Base-by-base conservation (phyloP, 2,329 filamentous ascomycete genomes). In the Monilinia laxa region DNA sequence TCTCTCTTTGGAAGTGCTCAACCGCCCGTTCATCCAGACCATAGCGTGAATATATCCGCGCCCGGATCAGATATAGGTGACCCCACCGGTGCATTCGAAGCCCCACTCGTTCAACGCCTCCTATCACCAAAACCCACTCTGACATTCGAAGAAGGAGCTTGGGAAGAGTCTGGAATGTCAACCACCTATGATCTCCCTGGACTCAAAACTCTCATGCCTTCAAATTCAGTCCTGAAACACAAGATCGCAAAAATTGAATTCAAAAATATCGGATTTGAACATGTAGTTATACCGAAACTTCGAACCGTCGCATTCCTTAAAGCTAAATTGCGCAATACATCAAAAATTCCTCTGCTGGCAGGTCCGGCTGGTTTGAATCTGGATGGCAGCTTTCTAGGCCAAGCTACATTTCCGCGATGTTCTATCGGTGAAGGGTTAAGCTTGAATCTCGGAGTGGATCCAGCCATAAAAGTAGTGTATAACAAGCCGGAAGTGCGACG, bases 321-420 rank as follows among this genome's bases (percentile, higher is more conserved):
- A 68, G 85, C 85, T 20, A 80, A 81, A 62, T 75, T 89, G 52
- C 80, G 79, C 62, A 89, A 89, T 75, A 78, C 75, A 20, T 85
- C 82, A 72, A 81, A 81, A 69, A 79, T 87, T 54, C 84, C 84
- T 0, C 78, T 89, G 9, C 81, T 87, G 25, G 78, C 79, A 60
- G 86, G 86, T 5, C 80, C 80, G 1, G 80, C 81, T 0, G 84
- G 85, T 6, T 78, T 89, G 10, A 88, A 84, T 0, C 81, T 89
- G n/a, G 87, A 90, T 73, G 84, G 85, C 3, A 81, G 81, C 11
- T 89, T 89, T 76, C 78, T 89, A 65, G 86, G 87, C 4, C 84
- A 84, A 65, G 81, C 82, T 1, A 78, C 74, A 0, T 78, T 89
- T 45, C 84, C 85, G 2, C 81, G 82, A 40, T 87, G 85, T 73